Evolutionary conservation across 140 eudicot genomes (phyloP).

Genomic region (Flaveria floridana): DNA sequence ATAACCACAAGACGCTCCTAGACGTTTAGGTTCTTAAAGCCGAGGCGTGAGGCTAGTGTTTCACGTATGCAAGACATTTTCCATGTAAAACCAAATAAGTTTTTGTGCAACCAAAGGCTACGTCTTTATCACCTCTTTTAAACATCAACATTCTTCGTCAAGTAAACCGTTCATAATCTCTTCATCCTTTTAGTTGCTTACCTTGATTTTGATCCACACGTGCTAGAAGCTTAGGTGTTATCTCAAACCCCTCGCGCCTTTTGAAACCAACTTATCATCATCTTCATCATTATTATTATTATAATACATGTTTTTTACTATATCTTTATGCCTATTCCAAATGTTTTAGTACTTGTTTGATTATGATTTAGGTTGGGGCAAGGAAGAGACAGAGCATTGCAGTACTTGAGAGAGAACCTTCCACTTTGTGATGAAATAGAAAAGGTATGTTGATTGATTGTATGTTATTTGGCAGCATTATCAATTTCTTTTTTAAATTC

Average conservation of each 20-base stretch:
- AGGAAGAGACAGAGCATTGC: slow-evolving; percentile 90
- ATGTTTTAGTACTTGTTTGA: neutral
- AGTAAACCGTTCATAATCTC: no score
- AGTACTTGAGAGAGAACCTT: slow-evolving; percentile 76
- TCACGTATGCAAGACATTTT: neutral
- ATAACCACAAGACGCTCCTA: neutral
- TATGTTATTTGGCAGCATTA: neutral
- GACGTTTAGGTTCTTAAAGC: neutral
- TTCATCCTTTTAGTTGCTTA: no score
- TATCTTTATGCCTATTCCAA: neutral
- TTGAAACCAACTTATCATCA: no score
- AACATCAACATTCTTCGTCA: no score
- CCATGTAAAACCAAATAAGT: no score
- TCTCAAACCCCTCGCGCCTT: no score
- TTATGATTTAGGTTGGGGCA: slow-evolving; percentile 75
- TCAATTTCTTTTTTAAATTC: slow-evolving; percentile 12
- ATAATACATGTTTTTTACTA: neutral
- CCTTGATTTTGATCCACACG: no score
- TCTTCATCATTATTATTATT: no score
- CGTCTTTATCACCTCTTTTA: no score
- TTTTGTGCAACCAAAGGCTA: no score
- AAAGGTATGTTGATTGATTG: slow-evolving; percentile 49
- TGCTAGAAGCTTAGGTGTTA: no score
- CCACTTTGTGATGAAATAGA: slow-evolving; percentile 73
- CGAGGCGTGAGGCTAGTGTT: neutral